Evolutionary conservation across 306 rosid species (phyloP).

Genomic region (Sphenostylis stenocarpa): DNA sequence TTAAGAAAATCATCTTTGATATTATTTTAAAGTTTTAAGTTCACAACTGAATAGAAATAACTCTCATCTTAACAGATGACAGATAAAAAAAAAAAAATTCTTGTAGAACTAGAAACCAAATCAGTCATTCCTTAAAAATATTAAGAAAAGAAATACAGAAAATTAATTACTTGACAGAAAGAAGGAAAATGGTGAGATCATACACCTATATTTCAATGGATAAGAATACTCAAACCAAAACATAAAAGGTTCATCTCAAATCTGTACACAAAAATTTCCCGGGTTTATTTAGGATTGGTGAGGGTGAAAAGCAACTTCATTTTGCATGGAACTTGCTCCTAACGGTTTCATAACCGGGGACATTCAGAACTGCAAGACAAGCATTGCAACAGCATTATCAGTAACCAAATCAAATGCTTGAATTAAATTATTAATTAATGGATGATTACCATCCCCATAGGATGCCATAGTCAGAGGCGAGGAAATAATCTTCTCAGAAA

Average conservation of each 20-base stretch:
- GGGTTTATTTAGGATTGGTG: conserved; percentile 25
- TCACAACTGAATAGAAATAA: neutral
- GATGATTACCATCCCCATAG: conserved; percentile 65
- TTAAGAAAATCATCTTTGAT: no score
- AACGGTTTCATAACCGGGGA: conserved; percentile 71
- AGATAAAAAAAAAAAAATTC: neutral
- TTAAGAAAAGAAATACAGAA: neutral
- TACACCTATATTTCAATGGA: neutral
- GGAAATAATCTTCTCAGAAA: conserved; percentile 64
- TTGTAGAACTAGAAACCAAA: neutral
- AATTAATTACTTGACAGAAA: neutral
- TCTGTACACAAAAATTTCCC: neutral
- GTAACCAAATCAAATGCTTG: neutral
- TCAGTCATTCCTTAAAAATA: neutral
- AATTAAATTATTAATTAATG: neutral
- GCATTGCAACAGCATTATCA: neutral
- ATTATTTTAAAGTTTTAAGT: neutral
- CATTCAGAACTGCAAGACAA: conserved; percentile 59
- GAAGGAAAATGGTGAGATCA: neutral
- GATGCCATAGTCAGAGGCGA: conserved; percentile 89
- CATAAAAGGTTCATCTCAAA: neutral
- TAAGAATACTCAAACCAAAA: neutral
- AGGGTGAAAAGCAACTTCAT: conserved; percentile 41
- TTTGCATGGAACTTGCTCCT: conserved; percentile 53
- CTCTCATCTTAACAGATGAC: neutral